These are phyloP conservation scores for Mycena maculata DNA, from an alignment of 768 basidiomycete species.

Conservation along the genomic window DNA sequence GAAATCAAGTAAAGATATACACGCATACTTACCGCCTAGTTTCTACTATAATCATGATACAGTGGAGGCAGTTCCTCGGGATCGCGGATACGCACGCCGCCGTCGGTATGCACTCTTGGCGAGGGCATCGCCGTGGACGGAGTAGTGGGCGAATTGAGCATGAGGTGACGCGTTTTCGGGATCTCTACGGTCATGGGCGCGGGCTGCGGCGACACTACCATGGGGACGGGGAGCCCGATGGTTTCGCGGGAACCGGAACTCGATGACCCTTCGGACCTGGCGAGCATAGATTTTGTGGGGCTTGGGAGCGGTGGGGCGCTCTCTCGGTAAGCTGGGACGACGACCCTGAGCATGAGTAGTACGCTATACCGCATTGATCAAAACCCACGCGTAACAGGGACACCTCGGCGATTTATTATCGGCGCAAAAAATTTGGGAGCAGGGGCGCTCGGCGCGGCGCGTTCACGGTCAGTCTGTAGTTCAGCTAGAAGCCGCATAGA, in stretches of 20 bases:
- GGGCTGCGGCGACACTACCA: not conserved
- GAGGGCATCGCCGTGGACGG: not conserved
- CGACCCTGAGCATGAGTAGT: not conserved
- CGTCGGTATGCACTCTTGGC: not conserved
- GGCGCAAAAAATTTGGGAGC: not conserved
- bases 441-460: not conserved
- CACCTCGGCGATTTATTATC: not conserved
- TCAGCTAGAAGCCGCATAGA: not conserved
- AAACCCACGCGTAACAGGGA: not conserved
- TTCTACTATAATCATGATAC: not conserved
- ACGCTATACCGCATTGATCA: no score
- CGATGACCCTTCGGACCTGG: no score
- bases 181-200: no score
- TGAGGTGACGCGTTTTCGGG: no score
- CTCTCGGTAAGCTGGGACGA: not conserved
- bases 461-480: not conserved
- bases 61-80: slow-evolving; percentile 5
- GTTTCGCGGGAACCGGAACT: not conserved
- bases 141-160: no score
- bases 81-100: slow-evolving; percentile 2
- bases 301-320: not conserved
- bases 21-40: not conserved
- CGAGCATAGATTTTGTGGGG: not conserved
- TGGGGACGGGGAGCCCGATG: not conserved
- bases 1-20: no score